Evolutionary conservation across 495 filamentous ascomycete genomes (phyloP).

Genomic region (Lophiotrema nucula): DNA sequence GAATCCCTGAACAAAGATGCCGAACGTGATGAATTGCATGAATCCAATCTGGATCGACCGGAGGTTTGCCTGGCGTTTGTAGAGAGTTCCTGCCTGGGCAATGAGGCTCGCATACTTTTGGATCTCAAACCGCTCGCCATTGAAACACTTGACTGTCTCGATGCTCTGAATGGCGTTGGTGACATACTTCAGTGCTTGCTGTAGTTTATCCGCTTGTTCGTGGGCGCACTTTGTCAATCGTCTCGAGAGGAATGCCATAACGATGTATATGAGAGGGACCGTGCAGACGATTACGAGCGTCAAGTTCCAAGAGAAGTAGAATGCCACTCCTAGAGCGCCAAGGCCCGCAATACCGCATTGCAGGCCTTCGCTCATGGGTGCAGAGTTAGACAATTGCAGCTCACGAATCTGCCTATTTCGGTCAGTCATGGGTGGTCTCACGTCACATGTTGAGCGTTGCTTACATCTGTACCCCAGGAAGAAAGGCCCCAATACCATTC

Average conservation of each 20-base stretch:
- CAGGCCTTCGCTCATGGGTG: constrained; percentile 68
- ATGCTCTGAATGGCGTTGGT: constrained; percentile 70
- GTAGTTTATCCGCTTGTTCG: constrained; percentile 66
- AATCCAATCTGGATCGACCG: constrained; percentile 70
- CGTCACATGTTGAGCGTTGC: constrained; percentile 25
- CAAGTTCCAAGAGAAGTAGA: constrained; percentile 80
- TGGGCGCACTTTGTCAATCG: constrained; percentile 65
- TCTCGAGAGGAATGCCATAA: constrained; percentile 59
- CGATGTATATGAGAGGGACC: constrained; percentile 63
- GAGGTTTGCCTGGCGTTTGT: constrained; percentile 63
- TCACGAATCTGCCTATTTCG: constrained; percentile 77
- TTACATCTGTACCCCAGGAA: constrained; percentile 73
- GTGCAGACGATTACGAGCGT: constrained; percentile 78
- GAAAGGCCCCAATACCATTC: constrained; percentile 69
- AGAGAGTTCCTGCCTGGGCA: constrained; percentile 59
- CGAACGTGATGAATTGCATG: constrained; percentile 68
- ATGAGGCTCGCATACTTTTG: constrained; percentile 62
- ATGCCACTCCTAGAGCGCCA: constrained; percentile 65
- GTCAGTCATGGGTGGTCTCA: constrained; percentile 3
- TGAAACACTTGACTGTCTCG: constrained; percentile 85
- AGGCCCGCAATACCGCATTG: constrained; percentile 61
- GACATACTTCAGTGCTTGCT: constrained; percentile 67
- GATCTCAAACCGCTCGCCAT: constrained; percentile 69
- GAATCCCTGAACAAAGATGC: constrained; percentile 88
- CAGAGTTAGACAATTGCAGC: constrained; percentile 74